Evolutionary conservation across 2,329 filamentous ascomycete species (phyloP).

Genomic region (Colletotrichum sp.): DNA sequence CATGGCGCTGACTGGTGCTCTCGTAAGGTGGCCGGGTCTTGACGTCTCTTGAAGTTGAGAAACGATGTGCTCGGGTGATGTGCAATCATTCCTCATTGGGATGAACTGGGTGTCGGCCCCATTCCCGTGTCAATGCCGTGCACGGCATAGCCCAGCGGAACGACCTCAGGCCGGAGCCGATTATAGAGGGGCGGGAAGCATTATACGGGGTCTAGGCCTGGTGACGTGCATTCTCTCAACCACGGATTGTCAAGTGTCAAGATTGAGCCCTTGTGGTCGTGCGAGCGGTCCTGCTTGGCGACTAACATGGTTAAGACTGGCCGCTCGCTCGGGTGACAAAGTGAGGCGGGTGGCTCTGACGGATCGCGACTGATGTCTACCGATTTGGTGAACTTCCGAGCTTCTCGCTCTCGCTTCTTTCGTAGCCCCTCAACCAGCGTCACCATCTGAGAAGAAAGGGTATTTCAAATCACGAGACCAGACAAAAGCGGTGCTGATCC

Average conservation of each 20-base stretch:
- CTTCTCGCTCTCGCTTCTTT: not conserved
- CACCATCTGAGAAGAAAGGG: not conserved
- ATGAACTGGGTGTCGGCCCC: not conserved
- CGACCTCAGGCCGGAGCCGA: not conserved
- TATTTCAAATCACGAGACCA: not conserved
- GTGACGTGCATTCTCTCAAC: not conserved
- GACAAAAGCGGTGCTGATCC: not conserved
- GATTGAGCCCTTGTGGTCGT: not conserved
- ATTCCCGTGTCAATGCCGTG: conserved; percentile 5
- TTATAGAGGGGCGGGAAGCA: not conserved
- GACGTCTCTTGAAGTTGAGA: not conserved
- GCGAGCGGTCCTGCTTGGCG: not conserved
- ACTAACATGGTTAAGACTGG: not conserved
- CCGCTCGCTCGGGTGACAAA: not conserved
- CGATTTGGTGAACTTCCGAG: not conserved
- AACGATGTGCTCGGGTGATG: not conserved
- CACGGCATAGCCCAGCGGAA: not conserved
- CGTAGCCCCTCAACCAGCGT: not conserved
- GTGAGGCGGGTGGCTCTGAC: not conserved
- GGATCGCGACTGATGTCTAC: not conserved
- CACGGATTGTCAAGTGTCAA: not conserved
- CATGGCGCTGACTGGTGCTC: not conserved
- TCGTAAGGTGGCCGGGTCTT: not conserved
- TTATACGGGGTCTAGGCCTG: not conserved
- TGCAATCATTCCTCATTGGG: not conserved